Evolutionary conservation across 1,139 yeast genomes (phyloP).

Genomic region (Eremothecium cymbalariae): DNA sequence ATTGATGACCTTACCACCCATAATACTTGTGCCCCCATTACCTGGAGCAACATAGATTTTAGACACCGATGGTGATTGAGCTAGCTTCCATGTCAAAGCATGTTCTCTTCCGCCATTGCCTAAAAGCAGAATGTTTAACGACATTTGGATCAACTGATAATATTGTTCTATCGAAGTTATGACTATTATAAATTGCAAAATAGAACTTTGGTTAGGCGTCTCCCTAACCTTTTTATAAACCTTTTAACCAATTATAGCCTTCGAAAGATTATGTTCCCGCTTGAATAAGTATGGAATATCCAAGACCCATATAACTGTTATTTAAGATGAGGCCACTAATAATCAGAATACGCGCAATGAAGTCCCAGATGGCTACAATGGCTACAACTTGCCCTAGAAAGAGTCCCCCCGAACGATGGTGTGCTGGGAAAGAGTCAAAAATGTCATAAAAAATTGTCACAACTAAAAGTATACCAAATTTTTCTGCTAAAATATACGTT

Average conservation of each 20-base stretch:
- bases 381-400: constrained; percentile 1
- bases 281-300: too few relatives aligned
- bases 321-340: too few relatives aligned
- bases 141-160: too few relatives aligned
- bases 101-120: constrained; percentile 99
- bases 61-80: constrained; percentile 65
- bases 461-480: neutral
- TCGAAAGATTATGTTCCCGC: too few relatives aligned
- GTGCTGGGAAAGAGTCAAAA: constrained; percentile 1
- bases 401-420: neutral
- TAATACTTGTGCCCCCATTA: constrained; percentile 78
- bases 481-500: neutral
- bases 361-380: too few relatives aligned
- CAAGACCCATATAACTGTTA: too few relatives aligned
- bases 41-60: constrained; percentile 92
- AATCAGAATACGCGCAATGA: too few relatives aligned
- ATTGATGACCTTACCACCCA: constrained; percentile 51
- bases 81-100: constrained; percentile 87
- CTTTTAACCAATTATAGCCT: too few relatives aligned
- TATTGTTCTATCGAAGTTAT: too few relatives aligned
- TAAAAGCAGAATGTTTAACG: constrained; percentile 66
- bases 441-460: neutral
- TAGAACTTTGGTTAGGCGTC: too few relatives aligned
- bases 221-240: too few relatives aligned
- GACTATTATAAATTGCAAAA: too few relatives aligned